Evolutionary conservation across 2,329 filamentous ascomycete genomes (phyloP).

Genomic region (Nigrospora oryzae): DNA sequence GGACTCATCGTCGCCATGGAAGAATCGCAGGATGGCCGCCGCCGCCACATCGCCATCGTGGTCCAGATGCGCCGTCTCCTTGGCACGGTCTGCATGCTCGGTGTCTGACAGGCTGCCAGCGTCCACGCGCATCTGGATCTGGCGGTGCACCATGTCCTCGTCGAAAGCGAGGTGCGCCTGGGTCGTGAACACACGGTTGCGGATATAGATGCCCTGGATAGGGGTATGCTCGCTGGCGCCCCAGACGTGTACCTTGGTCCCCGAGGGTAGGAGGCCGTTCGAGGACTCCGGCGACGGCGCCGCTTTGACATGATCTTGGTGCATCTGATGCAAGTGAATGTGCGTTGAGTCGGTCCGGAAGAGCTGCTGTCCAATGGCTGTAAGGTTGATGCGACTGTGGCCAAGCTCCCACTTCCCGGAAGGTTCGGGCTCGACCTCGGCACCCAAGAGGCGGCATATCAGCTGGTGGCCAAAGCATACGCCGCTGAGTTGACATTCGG

Average conservation of each 20-base stretch:
- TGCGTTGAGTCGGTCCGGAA: constrained; percentile 46
- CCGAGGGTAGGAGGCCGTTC: constrained; percentile 24
- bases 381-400: constrained; percentile 57
- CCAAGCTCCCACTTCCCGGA: constrained; percentile 64
- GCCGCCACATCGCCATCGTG: constrained; percentile 66
- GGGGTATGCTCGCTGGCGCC: constrained; percentile 57
- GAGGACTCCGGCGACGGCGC: constrained; percentile 46
- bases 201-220: constrained; percentile 67
- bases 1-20: constrained; percentile 37
- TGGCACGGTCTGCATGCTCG: constrained; percentile 51
- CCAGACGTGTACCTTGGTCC: constrained; percentile 42
- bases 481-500: constrained; percentile 54
- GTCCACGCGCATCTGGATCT: constrained; percentile 52
- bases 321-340: constrained; percentile 69
- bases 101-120: constrained; percentile 54
- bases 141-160: constrained; percentile 55
- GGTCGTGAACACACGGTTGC: constrained; percentile 57
- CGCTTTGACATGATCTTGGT: constrained; percentile 61
- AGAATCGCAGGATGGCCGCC: constrained; percentile 55
- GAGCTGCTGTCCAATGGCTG: constrained; percentile 55
- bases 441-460: constrained; percentile 60
- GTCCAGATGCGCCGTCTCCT: constrained; percentile 49
- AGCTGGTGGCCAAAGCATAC: constrained; percentile 82
- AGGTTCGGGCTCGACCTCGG: constrained; percentile 56
- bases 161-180: constrained; percentile 77